Percentiles rank a stretch among this genome's conserved stretches.
Conservation (phyloP, 768 basidiomycete genomes). For the Russula vinacea region DNA sequence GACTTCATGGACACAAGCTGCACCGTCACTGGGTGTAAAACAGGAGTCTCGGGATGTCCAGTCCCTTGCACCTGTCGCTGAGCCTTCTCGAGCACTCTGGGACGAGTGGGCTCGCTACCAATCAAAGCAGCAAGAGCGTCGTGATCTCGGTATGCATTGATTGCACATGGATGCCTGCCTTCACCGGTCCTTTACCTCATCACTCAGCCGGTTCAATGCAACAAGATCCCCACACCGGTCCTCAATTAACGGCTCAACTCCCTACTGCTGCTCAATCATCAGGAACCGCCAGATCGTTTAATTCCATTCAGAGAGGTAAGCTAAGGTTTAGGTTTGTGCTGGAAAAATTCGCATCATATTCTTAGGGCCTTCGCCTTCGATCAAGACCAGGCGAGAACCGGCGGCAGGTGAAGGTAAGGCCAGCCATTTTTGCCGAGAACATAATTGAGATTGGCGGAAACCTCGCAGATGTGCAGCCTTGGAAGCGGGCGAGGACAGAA, state of each 20-base stretch:
- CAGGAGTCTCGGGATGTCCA: slow-evolving; percentile 7
- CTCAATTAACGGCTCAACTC: neutral
- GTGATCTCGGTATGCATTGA: neutral
- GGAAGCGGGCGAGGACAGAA: slow-evolving; percentile 21
- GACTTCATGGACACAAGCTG: slow-evolving; percentile 9
- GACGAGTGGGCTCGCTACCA: slow-evolving; percentile 17
- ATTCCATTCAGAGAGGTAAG: slow-evolving; percentile 14
- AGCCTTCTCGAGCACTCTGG: slow-evolving; percentile 12
- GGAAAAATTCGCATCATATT: neutral
- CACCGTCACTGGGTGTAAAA: slow-evolving; percentile 10
- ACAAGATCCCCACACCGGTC: neutral
- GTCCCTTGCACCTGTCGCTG: neutral
- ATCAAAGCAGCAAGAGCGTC: neutral
- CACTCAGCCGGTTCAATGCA: neutral
- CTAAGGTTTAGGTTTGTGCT: neutral
- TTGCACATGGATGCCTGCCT: neutral
- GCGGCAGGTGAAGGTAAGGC: slow-evolving; percentile 13
- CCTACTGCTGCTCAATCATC: slow-evolving; percentile 5
- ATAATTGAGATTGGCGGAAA: neutral
- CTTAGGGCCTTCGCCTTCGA: slow-evolving; percentile 12
- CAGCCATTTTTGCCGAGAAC: neutral
- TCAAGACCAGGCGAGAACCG: slow-evolving; percentile 6
- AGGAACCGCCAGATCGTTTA: neutral
- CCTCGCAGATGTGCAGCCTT: slow-evolving; percentile 8
- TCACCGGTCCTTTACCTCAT: neutral